These are phyloP conservation scores for Podila clonocystis DNA, from an alignment of 192 early-diverging fungal species.

Conservation along the genomic window DNA sequence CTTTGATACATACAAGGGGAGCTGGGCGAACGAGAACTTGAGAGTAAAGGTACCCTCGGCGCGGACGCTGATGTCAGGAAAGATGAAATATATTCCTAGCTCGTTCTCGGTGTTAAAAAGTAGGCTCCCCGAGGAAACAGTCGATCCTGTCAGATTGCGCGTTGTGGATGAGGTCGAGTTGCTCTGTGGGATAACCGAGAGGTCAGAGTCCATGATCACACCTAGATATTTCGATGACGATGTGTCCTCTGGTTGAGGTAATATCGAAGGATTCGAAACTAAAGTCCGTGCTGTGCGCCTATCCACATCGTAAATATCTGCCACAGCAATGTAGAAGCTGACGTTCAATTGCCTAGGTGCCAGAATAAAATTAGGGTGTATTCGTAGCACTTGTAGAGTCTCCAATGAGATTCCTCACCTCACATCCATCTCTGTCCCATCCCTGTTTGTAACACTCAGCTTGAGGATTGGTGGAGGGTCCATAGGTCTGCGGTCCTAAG, in stretches of 20 bases:
- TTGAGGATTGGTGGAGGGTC: slow-evolving; percentile 72
- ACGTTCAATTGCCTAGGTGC: slow-evolving; percentile 54
- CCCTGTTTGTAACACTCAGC: slow-evolving; percentile 58
- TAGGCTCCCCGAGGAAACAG: slow-evolving; percentile 72
- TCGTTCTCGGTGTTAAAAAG: slow-evolving; percentile 72
- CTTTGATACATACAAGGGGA: slow-evolving; percentile 60
- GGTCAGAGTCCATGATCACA: slow-evolving; percentile 4
- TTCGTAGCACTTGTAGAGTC: neutral
- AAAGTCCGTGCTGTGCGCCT: slow-evolving; percentile 50
- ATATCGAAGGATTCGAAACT: slow-evolving; percentile 50
- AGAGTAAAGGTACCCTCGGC: slow-evolving; percentile 78
- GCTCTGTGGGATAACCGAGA: slow-evolving; percentile 5
- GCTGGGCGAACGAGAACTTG: slow-evolving; percentile 74
- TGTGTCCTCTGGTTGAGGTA: too few species aligned
- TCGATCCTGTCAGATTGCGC: slow-evolving; percentile 78
- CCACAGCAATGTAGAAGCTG: slow-evolving; percentile 59
- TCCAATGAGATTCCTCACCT: slow-evolving; percentile 40
- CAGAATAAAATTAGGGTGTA: neutral
- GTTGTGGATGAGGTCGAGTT: slow-evolving; percentile 41
- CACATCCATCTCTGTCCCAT: slow-evolving; percentile 57
- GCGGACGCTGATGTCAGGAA: slow-evolving; percentile 81
- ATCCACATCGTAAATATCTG: slow-evolving; percentile 61
- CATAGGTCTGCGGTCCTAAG: slow-evolving; percentile 69
- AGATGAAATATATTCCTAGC: slow-evolving; percentile 80
- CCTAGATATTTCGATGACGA: too few species aligned